Evolutionary conservation across 768 basidiomycete species (phyloP).

Genomic region (Russula sp.): DNA sequence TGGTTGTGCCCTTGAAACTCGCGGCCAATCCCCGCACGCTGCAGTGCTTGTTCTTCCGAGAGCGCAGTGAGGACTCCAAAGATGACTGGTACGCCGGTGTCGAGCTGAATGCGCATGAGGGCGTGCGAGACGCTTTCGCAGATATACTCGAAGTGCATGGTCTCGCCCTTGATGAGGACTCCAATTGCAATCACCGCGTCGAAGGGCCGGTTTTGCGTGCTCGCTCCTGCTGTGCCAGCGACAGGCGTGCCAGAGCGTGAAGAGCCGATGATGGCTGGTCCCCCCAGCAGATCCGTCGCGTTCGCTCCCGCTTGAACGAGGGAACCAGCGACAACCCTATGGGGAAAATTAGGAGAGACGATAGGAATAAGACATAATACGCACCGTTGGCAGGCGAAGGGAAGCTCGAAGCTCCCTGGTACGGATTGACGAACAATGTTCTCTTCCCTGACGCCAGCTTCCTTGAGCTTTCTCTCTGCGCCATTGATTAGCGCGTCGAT

Average conservation of each 20-base stretch:
- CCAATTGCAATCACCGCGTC: slow-evolving; percentile 97
- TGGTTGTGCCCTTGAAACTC: slow-evolving; percentile 86
- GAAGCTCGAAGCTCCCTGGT: slow-evolving; percentile 93
- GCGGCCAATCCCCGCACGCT: slow-evolving; percentile 82
- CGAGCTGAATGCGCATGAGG: slow-evolving; percentile 91
- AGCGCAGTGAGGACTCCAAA: slow-evolving; percentile 95
- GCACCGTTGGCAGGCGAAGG: slow-evolving; percentile 77
- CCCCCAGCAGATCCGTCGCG: slow-evolving; percentile 75
- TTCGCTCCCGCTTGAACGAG: slow-evolving; percentile 73
- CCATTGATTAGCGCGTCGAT: slow-evolving; percentile 83
- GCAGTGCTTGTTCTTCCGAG: slow-evolving; percentile 89
- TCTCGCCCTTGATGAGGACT: slow-evolving; percentile 94
- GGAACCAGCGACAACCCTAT: slow-evolving; percentile 83
- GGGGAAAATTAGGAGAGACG: slow-evolving; percentile 3
- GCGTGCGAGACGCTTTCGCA: slow-evolving; percentile 89
- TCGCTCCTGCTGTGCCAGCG: slow-evolving; percentile 32
- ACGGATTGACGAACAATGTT: slow-evolving; percentile 92
- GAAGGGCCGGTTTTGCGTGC: slow-evolving; percentile 59
- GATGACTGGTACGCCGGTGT: slow-evolving; percentile 89
- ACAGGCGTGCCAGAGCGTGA: slow-evolving; percentile 53
- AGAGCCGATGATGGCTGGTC: slow-evolving; percentile 42
- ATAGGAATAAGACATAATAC: slow-evolving; percentile 25
- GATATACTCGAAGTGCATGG: slow-evolving; percentile 99
- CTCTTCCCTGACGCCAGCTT: slow-evolving; percentile 77
- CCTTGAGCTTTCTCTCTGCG: slow-evolving; percentile 71